Base-by-base conservation (phyloP, 306 rosid species). In the Astragalus glycyphyllos region DNA sequence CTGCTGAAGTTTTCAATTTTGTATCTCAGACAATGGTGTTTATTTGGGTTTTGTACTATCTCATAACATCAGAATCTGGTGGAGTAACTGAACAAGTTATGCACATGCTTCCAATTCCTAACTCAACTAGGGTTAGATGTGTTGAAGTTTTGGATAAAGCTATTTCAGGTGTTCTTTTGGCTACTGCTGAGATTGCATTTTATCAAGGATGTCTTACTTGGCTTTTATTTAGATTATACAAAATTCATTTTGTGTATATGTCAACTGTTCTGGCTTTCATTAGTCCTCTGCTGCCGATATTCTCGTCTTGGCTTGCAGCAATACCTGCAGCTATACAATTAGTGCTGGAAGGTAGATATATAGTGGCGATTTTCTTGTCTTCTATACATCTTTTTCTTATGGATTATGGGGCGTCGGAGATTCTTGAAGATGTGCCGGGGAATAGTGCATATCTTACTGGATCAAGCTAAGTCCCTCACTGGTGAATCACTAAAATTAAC, bases 111-210 rank as follows among this genome's bases (percentile, higher is more conserved):
- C 99, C 99, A 3, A 87, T 94, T 42, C 80, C 93, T 15, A 75
- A 58, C 9, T 62, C 85, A 0, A 80, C 99, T 0, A 84, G 97
- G 77, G 65, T 64, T 51, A 81, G 97, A 81, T 89, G 97, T 12
- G 99, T 91, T 35, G 96, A 90, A 63, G 99, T 94, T 77, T 88
- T 94, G 68, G 95, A 94, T 73, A 88, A 87, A n/a, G 97, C 99
- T 6, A 84, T 91, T 51, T 91, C 99, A 0, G 95, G 97, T 12
- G 96, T 91, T 4, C 96, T 94, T 69, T 84, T 94, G 77, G 83
- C 99, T 20, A 87, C 96, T 2, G 99, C 96, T 34, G 95, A 94
- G 87, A 74, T 94, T 62, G 92, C 96, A 53, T 74, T 94, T 74
- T 86, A 83, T 17, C 99, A 94, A 53, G 99, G 99, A 57, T 91